Conservation (phyloP, 2,329 filamentous ascomycete genomes). For the Stemphylium lycopersici region DNA sequence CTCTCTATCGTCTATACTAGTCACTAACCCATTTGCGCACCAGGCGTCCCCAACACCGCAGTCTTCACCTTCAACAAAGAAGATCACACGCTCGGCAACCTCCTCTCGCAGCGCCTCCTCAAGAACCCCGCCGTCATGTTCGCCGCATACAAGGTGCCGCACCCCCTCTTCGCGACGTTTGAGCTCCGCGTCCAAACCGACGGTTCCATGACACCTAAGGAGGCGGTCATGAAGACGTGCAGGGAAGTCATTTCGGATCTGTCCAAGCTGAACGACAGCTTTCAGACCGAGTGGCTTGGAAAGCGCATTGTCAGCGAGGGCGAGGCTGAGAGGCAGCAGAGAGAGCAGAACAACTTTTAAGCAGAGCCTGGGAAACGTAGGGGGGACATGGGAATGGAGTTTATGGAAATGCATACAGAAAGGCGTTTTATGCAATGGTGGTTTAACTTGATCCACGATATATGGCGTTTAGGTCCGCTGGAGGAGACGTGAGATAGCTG, state of each 20-base stretch:
- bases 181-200: slow-evolving; percentile 89
- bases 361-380: neutral
- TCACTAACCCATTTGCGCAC: slow-evolving; percentile 3
- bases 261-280: slow-evolving; percentile 80
- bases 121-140: slow-evolving; percentile 84
- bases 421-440: neutral
- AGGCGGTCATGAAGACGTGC: slow-evolving; percentile 81
- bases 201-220: slow-evolving; percentile 84
- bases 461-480: neutral
- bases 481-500: neutral
- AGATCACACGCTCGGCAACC: slow-evolving; percentile 92
- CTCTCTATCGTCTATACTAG: neutral
- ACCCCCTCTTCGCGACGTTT: slow-evolving; percentile 57
- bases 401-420: neutral
- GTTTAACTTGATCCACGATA: neutral
- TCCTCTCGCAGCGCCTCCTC: slow-evolving; percentile 84
- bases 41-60: slow-evolving; percentile 91
- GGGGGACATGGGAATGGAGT: neutral
- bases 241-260: slow-evolving; percentile 83
- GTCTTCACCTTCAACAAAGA: slow-evolving; percentile 97
- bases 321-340: slow-evolving; percentile 39
- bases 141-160: slow-evolving; percentile 80
- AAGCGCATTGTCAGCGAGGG: slow-evolving; percentile 47
- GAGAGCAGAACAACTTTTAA: slow-evolving; percentile 41
- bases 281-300: slow-evolving; percentile 74